A percentile compares a stretch with the other conserved stretches of the same genome.
These are phyloP conservation scores for Cyberlindnera suaveolens DNA, from an alignment of 805 yeast genomes.

Conservation along the genomic window DNA sequence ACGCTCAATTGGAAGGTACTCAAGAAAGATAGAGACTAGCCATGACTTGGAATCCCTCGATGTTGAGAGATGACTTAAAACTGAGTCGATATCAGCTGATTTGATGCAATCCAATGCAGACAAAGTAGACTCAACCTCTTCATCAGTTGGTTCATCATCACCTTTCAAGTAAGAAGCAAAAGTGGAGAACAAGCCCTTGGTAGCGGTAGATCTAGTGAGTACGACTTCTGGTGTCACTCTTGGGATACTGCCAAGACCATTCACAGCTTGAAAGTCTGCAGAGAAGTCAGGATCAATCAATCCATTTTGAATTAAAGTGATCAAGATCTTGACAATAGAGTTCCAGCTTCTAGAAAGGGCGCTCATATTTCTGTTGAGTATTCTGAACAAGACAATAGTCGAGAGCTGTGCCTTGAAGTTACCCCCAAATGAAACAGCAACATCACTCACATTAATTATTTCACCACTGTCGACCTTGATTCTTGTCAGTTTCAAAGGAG, in stretches of 20 bases:
- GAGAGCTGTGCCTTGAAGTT: conserved; percentile 91
- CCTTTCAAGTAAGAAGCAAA: conserved; percentile 91
- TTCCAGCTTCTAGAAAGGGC: conserved; percentile 47
- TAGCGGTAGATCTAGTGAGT: conserved; percentile 55
- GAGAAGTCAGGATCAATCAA: conserved; percentile 62
- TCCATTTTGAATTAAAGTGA: conserved; percentile 66
- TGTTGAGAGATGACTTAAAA: conserved; percentile 43
- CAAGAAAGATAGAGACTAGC: conserved; percentile 28
- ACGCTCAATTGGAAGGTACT: conserved; percentile 29
- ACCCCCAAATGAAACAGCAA: conserved; percentile 78
- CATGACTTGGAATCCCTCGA: conserved; percentile 1
- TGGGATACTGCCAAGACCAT: conserved; percentile 48
- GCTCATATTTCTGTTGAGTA: conserved; percentile 53
- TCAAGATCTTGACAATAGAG: conserved; percentile 49
- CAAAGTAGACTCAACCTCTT: conserved; percentile 80
- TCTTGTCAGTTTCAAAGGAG: conserved; percentile 17
- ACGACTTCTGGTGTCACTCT: conserved; percentile 62
- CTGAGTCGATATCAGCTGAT: conserved; percentile 53
- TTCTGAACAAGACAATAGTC: conserved; percentile 76
- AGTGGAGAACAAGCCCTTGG: conserved; percentile 81
- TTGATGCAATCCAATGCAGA: conserved; percentile 79
- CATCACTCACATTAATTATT: conserved; percentile 65
- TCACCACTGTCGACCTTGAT: conserved; percentile 24
- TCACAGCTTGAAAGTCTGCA: conserved; percentile 53
- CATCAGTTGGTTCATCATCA: conserved; percentile 92